phyloP scores from a whole-genome alignment of 2,329 filamentous ascomycete species.

The Aspergillus pseudoviridinutans region DNA sequence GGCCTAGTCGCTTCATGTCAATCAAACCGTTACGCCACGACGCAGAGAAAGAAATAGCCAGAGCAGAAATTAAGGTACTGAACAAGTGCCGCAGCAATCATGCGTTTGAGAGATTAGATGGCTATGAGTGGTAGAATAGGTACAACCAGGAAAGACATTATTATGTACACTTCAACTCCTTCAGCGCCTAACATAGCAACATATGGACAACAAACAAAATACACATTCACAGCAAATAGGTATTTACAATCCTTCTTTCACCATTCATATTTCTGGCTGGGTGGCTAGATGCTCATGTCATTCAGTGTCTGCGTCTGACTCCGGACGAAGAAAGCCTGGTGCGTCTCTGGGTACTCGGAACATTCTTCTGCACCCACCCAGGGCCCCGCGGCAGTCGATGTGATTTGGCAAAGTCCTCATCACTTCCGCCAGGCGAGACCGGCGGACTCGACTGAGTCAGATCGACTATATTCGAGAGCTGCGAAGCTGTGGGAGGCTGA shows the following conservation, averaged over 20 bases:
- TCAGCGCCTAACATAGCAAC: not conserved
- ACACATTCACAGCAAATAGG: not conserved
- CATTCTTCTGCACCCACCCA: constrained; percentile 28
- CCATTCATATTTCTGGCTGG: constrained; percentile 12
- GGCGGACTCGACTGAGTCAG: constrained; percentile 36
- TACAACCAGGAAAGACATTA: not conserved
- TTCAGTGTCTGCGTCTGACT: constrained; percentile 13
- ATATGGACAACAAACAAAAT: not conserved
- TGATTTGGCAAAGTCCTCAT: constrained; percentile 27
- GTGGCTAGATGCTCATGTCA: constrained; percentile 19
- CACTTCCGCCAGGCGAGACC: constrained; percentile 22
- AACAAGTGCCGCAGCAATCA: too few species aligned
- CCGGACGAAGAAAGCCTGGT: constrained; percentile 19
- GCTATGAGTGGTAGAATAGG: not conserved
- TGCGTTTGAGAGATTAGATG: too few species aligned
- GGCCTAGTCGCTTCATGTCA: too few species aligned
- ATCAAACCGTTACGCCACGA: too few species aligned
- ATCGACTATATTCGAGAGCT: constrained; percentile 26
- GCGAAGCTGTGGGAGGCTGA: constrained; percentile 10
- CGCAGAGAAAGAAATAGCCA: too few species aligned
- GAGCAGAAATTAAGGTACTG: too few species aligned
- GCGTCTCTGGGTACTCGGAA: constrained; percentile 11
- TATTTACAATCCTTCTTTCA: constrained; percentile 7
- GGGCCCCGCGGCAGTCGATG: constrained; percentile 24
- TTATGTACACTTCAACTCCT: not conserved